Conservation (phyloP, 2,329 filamentous ascomycete species). For the Arthrobotrys iridis region DNA sequence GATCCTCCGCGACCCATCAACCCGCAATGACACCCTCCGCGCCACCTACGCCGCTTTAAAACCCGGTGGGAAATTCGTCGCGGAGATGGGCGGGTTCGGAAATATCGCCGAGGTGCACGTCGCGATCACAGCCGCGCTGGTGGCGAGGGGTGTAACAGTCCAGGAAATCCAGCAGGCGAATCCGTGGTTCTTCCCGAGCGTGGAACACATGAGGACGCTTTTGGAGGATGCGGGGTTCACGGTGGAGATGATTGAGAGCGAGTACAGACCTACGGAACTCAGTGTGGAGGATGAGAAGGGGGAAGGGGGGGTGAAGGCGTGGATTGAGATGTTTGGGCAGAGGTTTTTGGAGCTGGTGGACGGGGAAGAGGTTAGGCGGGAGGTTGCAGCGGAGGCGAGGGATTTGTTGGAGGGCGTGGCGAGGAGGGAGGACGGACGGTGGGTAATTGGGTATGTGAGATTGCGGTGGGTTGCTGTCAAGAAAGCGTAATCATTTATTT, state of each 20-base stretch:
- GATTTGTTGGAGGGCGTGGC: constrained; percentile 46
- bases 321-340: constrained; percentile 57
- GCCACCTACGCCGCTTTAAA: constrained; percentile 21
- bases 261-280: constrained; percentile 56
- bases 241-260: constrained; percentile 55
- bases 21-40: neutral
- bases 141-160: constrained; percentile 36
- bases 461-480: constrained; percentile 57
- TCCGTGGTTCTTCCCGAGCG: constrained; percentile 57
- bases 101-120: constrained; percentile 56
- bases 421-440: constrained; percentile 53
- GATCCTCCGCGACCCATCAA: constrained; percentile 58
- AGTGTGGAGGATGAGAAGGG: constrained; percentile 31
- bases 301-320: constrained; percentile 56
- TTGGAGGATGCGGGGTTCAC: constrained; percentile 55
- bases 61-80: constrained; percentile 55
- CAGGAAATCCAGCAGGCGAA: constrained; percentile 25
- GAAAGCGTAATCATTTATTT: constrained; percentile 58
- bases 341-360: constrained; percentile 55
- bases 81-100: constrained; percentile 56
- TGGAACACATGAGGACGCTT: constrained; percentile 30
- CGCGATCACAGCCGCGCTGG: constrained; percentile 52
- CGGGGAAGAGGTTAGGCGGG: constrained; percentile 34
- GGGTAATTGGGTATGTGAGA: constrained; percentile 57
- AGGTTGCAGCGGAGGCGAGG: constrained; percentile 50